Conservation (phyloP, 768 basidiomycete species). For the Tylopilus felleus region DNA sequence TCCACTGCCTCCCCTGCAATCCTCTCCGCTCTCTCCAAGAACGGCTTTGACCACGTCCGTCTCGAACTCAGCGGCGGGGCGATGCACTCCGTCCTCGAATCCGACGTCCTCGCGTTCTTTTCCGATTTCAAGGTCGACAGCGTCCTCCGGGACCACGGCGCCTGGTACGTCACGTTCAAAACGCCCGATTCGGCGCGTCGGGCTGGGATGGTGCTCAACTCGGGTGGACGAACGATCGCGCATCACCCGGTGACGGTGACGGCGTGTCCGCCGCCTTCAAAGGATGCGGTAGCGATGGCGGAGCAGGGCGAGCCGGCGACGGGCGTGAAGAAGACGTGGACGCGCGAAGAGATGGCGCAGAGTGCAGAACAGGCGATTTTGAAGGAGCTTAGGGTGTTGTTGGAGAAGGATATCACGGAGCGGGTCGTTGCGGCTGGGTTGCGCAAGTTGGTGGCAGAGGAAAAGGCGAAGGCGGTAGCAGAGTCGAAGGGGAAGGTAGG, state of each 20-base stretch:
- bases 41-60: conserved; percentile 64
- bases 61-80: conserved; percentile 48
- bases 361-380: conserved; percentile 55
- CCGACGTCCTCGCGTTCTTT: conserved; percentile 67
- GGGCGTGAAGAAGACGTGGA: conserved; percentile 46
- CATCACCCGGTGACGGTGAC: conserved; percentile 58
- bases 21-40: conserved; percentile 50
- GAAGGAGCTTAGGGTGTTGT: conserved; percentile 48
- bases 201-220: conserved; percentile 61
- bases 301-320: conserved; percentile 27
- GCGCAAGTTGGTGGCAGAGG: conserved; percentile 49
- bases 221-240: conserved; percentile 49
- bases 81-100: conserved; percentile 54
- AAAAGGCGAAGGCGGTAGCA: conserved; percentile 38
- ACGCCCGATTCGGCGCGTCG: conserved; percentile 59
- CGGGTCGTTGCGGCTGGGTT: conserved; percentile 55
- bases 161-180: conserved; percentile 81
- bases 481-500: conserved; percentile 26
- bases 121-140: conserved; percentile 67
- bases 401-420: conserved; percentile 67
- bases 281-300: conserved; percentile 32
- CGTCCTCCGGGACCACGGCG: conserved; percentile 65
- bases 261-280: conserved; percentile 37
- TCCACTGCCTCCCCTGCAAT: conserved; percentile 19
- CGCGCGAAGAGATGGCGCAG: conserved; percentile 49